Evolutionary conservation across 768 basidiomycete species (phyloP).

Genomic region (Crucibulum laeve): DNA sequence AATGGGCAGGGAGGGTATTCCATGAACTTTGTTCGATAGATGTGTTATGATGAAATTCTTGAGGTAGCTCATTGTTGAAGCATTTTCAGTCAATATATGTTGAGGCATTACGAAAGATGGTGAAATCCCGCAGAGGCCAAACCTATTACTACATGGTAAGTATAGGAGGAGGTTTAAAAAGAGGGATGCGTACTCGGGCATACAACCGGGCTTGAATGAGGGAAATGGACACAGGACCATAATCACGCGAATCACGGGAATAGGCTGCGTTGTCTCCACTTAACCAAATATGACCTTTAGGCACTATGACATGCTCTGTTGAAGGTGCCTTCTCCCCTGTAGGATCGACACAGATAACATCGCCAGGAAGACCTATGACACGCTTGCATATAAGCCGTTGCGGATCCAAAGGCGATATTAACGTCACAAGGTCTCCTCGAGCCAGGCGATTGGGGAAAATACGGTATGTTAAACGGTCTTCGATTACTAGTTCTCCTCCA

Average conservation of each 20-base stretch:
- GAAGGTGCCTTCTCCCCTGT: conserved; percentile 60
- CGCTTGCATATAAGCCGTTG: conserved; percentile 78
- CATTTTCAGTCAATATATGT: conserved; percentile 29
- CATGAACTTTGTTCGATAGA: conserved; percentile 72
- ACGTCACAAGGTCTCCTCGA: conserved; percentile 76
- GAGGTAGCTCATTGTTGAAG: not conserved
- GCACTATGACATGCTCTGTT: conserved; percentile 71
- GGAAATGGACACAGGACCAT: conserved; percentile 86
- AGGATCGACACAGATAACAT: conserved; percentile 86
- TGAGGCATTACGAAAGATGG: conserved; percentile 37
- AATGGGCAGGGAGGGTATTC: conserved; percentile 96
- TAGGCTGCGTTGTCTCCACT: conserved; percentile 81
- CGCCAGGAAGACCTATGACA: conserved; percentile 85
- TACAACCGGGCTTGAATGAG: conserved; percentile 66
- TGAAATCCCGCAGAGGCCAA: conserved; percentile 35
- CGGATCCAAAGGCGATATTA: conserved; percentile 68
- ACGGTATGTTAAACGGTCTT: conserved; percentile 53
- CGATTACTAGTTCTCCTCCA: conserved; percentile 58
- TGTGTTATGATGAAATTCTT: not conserved
- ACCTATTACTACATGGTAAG: conserved; percentile 24
- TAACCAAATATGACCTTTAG: conserved; percentile 87
- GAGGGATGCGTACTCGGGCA: conserved; percentile 48
- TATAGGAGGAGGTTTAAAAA: not conserved
- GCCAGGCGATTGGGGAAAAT: conserved; percentile 44
- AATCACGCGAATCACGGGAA: conserved; percentile 87